Evolutionary conservation across 345 rosid genomes (phyloP).

Genomic region (Populus euphratica): DNA sequence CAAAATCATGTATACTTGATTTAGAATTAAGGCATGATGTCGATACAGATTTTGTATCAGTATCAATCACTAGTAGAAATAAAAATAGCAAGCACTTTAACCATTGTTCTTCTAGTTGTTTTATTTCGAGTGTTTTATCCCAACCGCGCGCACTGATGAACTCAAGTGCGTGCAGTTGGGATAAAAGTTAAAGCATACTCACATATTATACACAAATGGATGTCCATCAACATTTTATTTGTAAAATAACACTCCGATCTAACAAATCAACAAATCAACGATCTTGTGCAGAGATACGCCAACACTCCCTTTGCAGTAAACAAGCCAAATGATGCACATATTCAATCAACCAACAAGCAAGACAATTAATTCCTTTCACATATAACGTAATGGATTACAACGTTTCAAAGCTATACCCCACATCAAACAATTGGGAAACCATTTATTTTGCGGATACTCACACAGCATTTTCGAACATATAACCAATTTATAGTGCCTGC

Average conservation of each 20-base stretch:
- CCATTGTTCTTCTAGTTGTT: not conserved
- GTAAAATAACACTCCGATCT: not conserved
- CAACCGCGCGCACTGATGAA: not conserved
- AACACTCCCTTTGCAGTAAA: not conserved
- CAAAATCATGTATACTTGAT: not conserved
- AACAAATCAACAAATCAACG: not conserved
- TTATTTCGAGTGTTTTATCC: not conserved
- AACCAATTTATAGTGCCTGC: not conserved
- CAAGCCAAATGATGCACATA: not conserved
- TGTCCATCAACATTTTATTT: not conserved
- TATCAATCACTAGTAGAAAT: not conserved
- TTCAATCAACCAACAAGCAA: not conserved
- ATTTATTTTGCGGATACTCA: not conserved
- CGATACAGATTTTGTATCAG: not conserved
- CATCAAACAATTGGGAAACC: not conserved
- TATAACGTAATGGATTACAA: not conserved
- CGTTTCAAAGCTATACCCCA: not conserved
- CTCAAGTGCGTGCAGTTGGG: not conserved
- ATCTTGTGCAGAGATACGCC: not conserved
- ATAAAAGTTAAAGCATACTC: not conserved
- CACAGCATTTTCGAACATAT: not conserved
- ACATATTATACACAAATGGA: not conserved
- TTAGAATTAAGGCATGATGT: not conserved
- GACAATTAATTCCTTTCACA: not conserved
- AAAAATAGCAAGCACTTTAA: not conserved